Base-by-base conservation (phyloP, 306 rosid genomes). In the Canavalia ensiformis region DNA sequence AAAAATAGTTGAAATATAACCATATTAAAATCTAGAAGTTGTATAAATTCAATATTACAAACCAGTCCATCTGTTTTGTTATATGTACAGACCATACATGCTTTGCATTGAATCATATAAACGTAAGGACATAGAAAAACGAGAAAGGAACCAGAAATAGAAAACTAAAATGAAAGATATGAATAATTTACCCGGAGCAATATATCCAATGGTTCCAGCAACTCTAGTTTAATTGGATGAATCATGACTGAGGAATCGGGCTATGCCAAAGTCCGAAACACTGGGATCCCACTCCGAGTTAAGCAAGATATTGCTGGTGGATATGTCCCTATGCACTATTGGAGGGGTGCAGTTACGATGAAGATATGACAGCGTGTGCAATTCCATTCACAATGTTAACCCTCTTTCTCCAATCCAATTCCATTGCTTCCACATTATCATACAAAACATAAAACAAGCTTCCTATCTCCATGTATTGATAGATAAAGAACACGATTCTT, bases 201-300 rank as follows among this genome's bases (percentile, higher is more conserved):
- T 72, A 33, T 72, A 73, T 9, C 84, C 79, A 18, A 63, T 63
- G n/a, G 84, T 81, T 81, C 84, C 68, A 31, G 51, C 84, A 10
- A 73, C 84, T 5, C 73, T 39, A 35, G 84, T 62, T 51, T 0
- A 29, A 41, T 72, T 80, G 30, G 78, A 80, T 39, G 78, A 80
- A 60, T 80, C 74, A 6, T 18, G 31, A 4, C 33, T 2, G 8
- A 80, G 79, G 30, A 80, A 2, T 71, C 55, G 34, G 0, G 79
- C 11, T 0, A 28, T 63, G 2, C 84, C 84, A 52, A 73, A 81
- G 31, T 81, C 79, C 0, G 58, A 9, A 18, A 81, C 68, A 42
- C 0, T 4, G 0, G 83, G 64, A 8, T 80, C 12, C 78, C 83
- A 80, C 45, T 63, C 39, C 0, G 46, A 37, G 34, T 71, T 49